Conservation (phyloP, 106 monocot species). For the Allium fistulosum region DNA sequence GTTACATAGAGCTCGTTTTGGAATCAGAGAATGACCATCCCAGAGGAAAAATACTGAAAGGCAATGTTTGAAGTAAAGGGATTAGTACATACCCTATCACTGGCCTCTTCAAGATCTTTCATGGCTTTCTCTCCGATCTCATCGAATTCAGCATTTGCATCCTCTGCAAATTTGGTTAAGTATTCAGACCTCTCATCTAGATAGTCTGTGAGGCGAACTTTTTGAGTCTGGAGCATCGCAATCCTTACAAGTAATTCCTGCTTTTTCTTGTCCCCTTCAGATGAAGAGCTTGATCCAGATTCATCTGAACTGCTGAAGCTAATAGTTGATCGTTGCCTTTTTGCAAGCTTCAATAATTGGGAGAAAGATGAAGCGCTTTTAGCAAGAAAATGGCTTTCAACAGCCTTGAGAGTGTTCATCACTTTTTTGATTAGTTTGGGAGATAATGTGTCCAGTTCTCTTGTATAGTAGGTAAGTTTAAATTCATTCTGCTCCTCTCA, state of each 20-base stretch:
- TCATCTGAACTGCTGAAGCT: conserved; percentile 35
- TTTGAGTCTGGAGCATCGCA: conserved; percentile 78
- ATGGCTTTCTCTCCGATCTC: conserved; percentile 63
- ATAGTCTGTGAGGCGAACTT: conserved; percentile 74
- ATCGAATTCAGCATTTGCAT: conserved; percentile 63
- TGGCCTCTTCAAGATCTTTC: conserved; percentile 74
- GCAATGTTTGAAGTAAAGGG: not conserved
- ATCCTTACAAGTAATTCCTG: conserved; percentile 80
- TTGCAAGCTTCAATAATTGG: conserved; percentile 2
- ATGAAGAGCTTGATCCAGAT: conserved; percentile 14
- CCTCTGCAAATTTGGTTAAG: conserved; percentile 76
- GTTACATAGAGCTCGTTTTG: no score
- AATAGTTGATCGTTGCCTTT: conserved; percentile 14
- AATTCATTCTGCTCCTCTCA: conserved; percentile 5
- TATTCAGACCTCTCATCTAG: conserved; percentile 61
- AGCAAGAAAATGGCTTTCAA: conserved; percentile 22
- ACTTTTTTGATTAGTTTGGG: not conserved
- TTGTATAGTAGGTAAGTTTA: no score
- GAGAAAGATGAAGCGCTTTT: conserved; percentile 5
- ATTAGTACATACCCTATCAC: conserved; percentile 38
- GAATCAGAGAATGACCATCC: no score
- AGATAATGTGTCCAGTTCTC: not conserved
- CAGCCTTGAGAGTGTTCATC: conserved; percentile 60
- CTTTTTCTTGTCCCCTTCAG: conserved; percentile 62
- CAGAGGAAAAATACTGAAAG: not conserved